phyloP scores from a whole-genome alignment of 2,329 filamentous ascomycete genomes.

The Pseudophaeomoniella oleicola region DNA sequence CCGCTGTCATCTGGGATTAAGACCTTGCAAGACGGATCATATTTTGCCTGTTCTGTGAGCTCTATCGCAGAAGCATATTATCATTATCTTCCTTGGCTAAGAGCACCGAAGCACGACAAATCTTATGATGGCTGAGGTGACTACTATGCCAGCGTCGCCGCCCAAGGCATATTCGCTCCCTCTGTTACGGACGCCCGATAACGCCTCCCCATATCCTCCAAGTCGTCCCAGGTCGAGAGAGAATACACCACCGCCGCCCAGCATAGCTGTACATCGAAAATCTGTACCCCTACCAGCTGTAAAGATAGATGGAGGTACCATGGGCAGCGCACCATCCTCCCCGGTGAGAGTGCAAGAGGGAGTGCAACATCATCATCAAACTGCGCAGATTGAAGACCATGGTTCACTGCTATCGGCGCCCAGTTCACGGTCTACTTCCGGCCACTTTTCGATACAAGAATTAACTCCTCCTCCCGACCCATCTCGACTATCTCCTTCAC shows the following conservation, averaged over 20 bases:
- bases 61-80: no score
- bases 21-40: no score
- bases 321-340: neutral
- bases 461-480: constrained; percentile 6
- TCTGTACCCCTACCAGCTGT: neutral
- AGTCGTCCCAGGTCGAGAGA: neutral
- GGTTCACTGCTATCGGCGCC: neutral
- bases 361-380: neutral
- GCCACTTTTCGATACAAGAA: neutral
- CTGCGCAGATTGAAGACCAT: neutral
- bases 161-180: neutral
- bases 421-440: neutral
- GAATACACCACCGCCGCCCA: neutral
- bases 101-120: no score
- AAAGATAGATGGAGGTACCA: neutral
- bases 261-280: neutral
- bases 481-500: constrained; percentile 8
- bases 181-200: neutral
- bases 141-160: neutral
- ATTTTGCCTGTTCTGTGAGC: no score
- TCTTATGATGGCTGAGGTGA: neutral
- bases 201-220: neutral
- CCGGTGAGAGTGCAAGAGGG: neutral
- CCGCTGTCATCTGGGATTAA: no score
- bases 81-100: no score